Evolutionary conservation across 2,329 filamentous ascomycete species (phyloP).

Genomic region (Boeremia exigua): DNA sequence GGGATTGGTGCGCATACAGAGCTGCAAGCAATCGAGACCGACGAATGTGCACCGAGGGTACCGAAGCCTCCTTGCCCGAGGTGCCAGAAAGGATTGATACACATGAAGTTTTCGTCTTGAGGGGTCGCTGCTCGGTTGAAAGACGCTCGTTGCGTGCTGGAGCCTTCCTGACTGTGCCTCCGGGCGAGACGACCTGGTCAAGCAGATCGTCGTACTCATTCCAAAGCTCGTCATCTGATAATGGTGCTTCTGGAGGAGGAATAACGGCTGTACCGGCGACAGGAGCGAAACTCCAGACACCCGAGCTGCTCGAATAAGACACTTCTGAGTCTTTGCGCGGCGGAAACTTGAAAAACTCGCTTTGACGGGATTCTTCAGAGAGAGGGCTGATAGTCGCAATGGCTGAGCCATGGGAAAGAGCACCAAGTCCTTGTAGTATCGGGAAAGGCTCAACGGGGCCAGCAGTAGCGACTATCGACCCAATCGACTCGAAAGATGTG

Average conservation of each 20-base stretch:
- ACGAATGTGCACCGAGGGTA: slow-evolving; percentile 52
- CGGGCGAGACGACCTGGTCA: slow-evolving; percentile 66
- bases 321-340: slow-evolving; percentile 74
- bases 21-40: slow-evolving; percentile 60
- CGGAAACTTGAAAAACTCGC: slow-evolving; percentile 77
- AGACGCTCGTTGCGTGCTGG: slow-evolving; percentile 25
- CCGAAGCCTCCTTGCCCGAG: slow-evolving; percentile 28
- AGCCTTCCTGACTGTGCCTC: slow-evolving; percentile 12
- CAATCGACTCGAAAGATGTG: slow-evolving; percentile 43
- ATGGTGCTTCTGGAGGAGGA: slow-evolving; percentile 65
- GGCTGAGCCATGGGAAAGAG: slow-evolving; percentile 47
- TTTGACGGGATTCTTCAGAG: slow-evolving; percentile 39
- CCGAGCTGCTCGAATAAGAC: slow-evolving; percentile 71
- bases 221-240: slow-evolving; percentile 88
- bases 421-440: slow-evolving; percentile 42
- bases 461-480: slow-evolving; percentile 34
- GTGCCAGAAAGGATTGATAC: slow-evolving; percentile 41
- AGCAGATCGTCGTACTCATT: slow-evolving; percentile 91
- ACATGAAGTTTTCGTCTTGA: slow-evolving; percentile 32
- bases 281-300: slow-evolving; percentile 62
- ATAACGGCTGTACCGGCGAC: slow-evolving; percentile 67
- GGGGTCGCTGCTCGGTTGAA: slow-evolving; percentile 38
- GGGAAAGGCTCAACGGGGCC: slow-evolving; percentile 44
- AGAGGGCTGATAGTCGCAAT: slow-evolving; percentile 42
- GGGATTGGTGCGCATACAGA: slow-evolving; percentile 56